Conservation (phyloP, 768 basidiomycete genomes). For the Lentinula detonsa region DNA sequence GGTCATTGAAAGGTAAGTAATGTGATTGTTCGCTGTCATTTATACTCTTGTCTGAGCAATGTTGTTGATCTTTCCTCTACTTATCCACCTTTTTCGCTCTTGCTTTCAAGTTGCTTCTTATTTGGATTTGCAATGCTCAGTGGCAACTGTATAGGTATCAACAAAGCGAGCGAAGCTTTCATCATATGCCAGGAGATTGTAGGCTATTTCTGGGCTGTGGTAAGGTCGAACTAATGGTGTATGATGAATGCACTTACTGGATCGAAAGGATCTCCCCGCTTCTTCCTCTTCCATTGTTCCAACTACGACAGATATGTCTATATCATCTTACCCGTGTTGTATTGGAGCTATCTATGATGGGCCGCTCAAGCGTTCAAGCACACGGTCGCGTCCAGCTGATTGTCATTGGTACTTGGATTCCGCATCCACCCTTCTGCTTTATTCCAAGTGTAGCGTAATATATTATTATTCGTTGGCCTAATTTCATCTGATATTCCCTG, state of each 20-base stretch:
- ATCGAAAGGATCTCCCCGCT: not conserved
- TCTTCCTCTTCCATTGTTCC: not conserved
- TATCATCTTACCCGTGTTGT: not conserved
- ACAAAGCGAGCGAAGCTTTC: not conserved
- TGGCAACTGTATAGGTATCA: too few relatives aligned
- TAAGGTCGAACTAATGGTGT: not conserved
- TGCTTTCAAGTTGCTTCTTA: not conserved
- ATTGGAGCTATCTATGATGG: not conserved
- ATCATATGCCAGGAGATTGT: not conserved
- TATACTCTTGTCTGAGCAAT: not conserved
- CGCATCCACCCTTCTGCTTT: not conserved
- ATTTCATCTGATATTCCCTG: not conserved
- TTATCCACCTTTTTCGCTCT: not conserved
- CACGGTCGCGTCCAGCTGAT: not conserved
- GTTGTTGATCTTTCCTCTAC: not conserved
- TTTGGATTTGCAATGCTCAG: not conserved
- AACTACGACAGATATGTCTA: not conserved
- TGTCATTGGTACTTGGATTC: not conserved
- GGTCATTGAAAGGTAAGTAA: not conserved
- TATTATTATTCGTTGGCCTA: not conserved
- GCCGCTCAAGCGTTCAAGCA: not conserved
- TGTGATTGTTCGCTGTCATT: conserved; percentile 2
- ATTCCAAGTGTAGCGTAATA: not conserved
- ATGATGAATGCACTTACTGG: not conserved
- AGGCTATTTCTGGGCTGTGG: not conserved